These are phyloP conservation scores for Trichaptum fuscoviolaceum DNA, from an alignment of 768 basidiomycete species.

Conservation along the genomic window DNA sequence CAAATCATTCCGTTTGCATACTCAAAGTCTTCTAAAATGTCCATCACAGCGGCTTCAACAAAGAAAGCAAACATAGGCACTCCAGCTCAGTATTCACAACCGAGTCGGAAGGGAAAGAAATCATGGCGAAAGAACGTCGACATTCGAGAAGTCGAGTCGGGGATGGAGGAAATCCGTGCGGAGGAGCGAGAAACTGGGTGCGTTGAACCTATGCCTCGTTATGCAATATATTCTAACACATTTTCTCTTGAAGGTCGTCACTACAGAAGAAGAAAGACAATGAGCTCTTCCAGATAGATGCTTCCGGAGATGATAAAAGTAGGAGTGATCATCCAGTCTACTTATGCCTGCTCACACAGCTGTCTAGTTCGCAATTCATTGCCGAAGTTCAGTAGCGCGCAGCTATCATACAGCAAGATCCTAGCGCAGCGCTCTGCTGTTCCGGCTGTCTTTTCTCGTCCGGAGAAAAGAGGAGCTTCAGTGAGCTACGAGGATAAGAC, in stretches of 20 bases:
- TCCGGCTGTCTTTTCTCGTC: slow-evolving; percentile 72
- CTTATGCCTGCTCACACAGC: not conserved
- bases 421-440: slow-evolving; percentile 83
- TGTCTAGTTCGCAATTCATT: slow-evolving; percentile 54
- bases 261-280: slow-evolving; percentile 64
- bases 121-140: slow-evolving; percentile 94
- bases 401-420: slow-evolving; percentile 70
- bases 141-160: slow-evolving; percentile 70
- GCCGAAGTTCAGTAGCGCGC: slow-evolving; percentile 46
- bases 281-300: slow-evolving; percentile 78
- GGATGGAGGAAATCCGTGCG: slow-evolving; percentile 68
- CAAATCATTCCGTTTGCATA: not conserved
- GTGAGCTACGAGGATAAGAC: slow-evolving; percentile 69
- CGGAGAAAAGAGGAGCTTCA: slow-evolving; percentile 37
- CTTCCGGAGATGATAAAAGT: slow-evolving; percentile 74
- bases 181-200: slow-evolving; percentile 82
- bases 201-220: slow-evolving; percentile 17
- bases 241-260: slow-evolving; percentile 38
- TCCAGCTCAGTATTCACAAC: slow-evolving; percentile 41
- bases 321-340: slow-evolving; percentile 14
- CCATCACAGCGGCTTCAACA: not conserved
- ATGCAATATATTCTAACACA: not conserved
- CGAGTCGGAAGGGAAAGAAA: slow-evolving; percentile 84
- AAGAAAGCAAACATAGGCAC: slow-evolving; percentile 17
- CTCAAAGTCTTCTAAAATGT: not conserved